Base-by-base conservation (phyloP, 495 filamentous ascomycete genomes). In the Penicillium silybi region DNA sequence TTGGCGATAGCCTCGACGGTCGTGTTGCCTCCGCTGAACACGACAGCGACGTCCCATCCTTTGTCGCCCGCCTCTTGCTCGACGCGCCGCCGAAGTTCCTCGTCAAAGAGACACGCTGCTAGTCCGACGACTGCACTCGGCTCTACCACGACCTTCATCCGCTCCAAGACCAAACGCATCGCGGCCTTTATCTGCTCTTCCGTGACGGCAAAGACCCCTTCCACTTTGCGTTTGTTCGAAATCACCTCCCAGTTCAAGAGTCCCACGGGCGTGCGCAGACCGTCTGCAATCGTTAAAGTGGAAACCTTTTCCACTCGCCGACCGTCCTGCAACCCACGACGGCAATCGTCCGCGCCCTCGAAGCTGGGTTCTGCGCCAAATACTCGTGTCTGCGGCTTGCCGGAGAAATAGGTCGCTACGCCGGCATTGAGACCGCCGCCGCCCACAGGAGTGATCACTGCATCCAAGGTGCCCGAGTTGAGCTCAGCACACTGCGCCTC, bases 331-430 rank as follows among this genome's bases (percentile, higher is more conserved):
- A 95, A 72, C 0, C 88, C 90, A 1, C 87, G 71, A 35, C 80
- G 75, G 37, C 79, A 84, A 72, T 97, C 93, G 70, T 97, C 89
- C 5, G 85, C 92, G 47, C 88, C 90, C 57, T 93, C 68, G 67
- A 89, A 90, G 27, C 74, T 81, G 0, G 93, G 93, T 70, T 97
- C 93, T 4, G 92, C 86, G n/a, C 92, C 92, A 71, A 95, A 97
- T 39, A 97, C 89, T 7, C 60, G 65, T 34, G 79, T 85, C 2
- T 44, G 13, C 13, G 77, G 71, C 1, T 85, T 89, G 15, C 82
- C 83, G 19, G 80, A 71, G 64, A 88, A 85, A 51, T 84, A 85
- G 3, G 90, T 82, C 20, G 90, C 90, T 20, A 90, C 80, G 39
- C 93, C 93, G 9, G 85, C 83, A 35, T 96, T 83, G 73, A 98